These are phyloP conservation scores for Yamadazyma phyllophila DNA, from an alignment of 805 yeast species.

Conservation along the genomic window DNA sequence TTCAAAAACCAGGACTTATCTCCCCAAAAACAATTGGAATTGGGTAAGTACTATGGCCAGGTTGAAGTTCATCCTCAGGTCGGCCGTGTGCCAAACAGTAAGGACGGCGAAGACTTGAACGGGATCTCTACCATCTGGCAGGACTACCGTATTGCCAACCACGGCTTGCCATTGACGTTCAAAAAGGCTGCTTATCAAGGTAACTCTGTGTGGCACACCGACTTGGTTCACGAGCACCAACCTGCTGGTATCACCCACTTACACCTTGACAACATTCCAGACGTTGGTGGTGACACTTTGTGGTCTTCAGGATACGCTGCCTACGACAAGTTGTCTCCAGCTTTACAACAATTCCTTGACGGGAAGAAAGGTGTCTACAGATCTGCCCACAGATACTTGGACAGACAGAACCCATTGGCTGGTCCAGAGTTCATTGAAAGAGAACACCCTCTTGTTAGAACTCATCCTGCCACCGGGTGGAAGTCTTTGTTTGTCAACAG, in stretches of 20 bases:
- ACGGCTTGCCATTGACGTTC: conserved; percentile 26
- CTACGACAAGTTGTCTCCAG: conserved; percentile 52
- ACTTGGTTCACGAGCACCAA: conserved; percentile 33
- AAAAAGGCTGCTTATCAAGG: conserved; percentile 31
- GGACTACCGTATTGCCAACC: conserved; percentile 27
- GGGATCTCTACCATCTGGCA: conserved; percentile 44
- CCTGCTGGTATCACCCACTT: conserved; percentile 38
- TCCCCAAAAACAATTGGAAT: conserved; percentile 26
- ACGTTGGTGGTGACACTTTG: conserved; percentile 52
- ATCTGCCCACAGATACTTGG: conserved; percentile 41
- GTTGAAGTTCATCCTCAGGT: conserved; percentile 28
- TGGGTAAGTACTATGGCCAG: conserved; percentile 27
- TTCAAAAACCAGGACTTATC: conserved; percentile 30
- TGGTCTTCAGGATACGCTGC: conserved; percentile 60
- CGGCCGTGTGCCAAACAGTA: conserved; percentile 18
- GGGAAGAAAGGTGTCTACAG: conserved; percentile 46
- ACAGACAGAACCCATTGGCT: conserved; percentile 44
- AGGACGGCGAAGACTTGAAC: conserved; percentile 13
- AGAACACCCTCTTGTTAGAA: conserved; percentile 59
- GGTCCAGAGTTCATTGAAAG: conserved; percentile 49
- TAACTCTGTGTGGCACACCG: conserved; percentile 33
- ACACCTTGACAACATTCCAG: conserved; percentile 39
- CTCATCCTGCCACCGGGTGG: conserved; percentile 65
- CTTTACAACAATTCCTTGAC: conserved; percentile 48
- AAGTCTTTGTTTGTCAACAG: conserved; percentile 55